Base-by-base conservation (phyloP, 78 protist species). In the slime mould (Dictyostelium discoideum) region DNA sequence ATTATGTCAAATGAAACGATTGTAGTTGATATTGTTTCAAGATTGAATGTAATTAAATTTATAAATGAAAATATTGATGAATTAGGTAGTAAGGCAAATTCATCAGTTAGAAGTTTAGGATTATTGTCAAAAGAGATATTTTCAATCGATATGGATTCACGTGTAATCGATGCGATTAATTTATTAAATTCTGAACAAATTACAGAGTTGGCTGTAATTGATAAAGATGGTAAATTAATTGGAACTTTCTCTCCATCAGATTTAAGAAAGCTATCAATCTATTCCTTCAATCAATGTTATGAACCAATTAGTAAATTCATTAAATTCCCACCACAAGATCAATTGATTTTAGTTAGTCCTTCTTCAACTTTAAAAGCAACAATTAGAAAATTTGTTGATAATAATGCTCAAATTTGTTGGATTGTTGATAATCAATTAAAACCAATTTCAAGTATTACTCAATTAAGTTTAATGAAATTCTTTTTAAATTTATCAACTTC, bases 21-120 rank as follows among this genome's bases (percentile, higher is more conserved):
- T 65, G 94, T 89, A 24, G 94, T 89, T 9, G 94, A 89, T 37
- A 89, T 89, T 24, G 94, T 89, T 29, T 89, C 94, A 50, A 81
- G 94, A 81, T 76, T 79, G 29, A 65, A 79, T 69, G 69, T 89
- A 24, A 63, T 89, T 20, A 81, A 79, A 81, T 89, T 89, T 72
- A 44, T 89, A 2, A 29, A 89, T 89, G 94, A 89, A 65, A 89
- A 89, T 82, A 89, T 89, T 9, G 94, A 89, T 13, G 86, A 78
- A 24, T 37, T 89, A 0, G 94, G 94, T 11, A 20, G n/a, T 9
- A 89, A 69, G 22, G 65, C 94, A 60, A 81, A 65, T 67, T 3
- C 26, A 14, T 54, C 94, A 11, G 24, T 81, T 6, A 50, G 42
- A 29, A 80, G 87, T 60, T 65, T 67, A 37, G 50, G 46, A 24